Percentiles rank a stretch among this genome's conserved stretches.
Evolutionary conservation across 306 rosid genomes (phyloP).

Genomic region (Cucumis cinereus): DNA sequence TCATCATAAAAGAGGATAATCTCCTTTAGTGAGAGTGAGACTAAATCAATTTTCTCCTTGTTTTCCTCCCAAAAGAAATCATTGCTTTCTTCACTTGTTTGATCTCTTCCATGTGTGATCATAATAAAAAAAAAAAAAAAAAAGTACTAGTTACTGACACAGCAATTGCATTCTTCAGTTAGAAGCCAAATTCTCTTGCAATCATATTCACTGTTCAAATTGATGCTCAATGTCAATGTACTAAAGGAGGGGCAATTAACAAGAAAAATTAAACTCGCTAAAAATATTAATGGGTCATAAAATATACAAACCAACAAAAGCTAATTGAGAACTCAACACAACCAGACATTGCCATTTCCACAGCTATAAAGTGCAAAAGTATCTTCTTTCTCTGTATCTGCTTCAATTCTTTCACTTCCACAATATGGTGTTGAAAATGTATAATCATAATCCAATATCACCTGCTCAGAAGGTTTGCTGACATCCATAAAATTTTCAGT

Average conservation of each 20-base stretch:
- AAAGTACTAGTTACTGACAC: slow-evolving; percentile 2
- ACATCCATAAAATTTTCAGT: slow-evolving; percentile 27
- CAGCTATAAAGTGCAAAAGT: neutral
- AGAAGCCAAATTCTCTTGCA: neutral
- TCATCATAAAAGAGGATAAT: slow-evolving; percentile 95
- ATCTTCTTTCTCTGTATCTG: slow-evolving; percentile 38
- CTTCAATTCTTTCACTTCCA: slow-evolving; percentile 63
- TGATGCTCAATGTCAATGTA: neutral
- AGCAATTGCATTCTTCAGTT: neutral
- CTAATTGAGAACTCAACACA: neutral
- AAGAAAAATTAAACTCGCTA: neutral
- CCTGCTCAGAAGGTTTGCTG: slow-evolving; percentile 85
- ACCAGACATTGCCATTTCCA: neutral
- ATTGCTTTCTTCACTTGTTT: slow-evolving; percentile 24
- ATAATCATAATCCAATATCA: slow-evolving; percentile 85
- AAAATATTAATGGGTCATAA: neutral
- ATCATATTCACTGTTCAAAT: neutral
- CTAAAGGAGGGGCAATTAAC: neutral
- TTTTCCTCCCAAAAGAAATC: slow-evolving; percentile 70
- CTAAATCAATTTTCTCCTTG: slow-evolving; percentile 62
- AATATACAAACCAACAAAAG: neutral
- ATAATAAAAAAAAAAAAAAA: neutral
- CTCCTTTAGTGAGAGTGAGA: slow-evolving; percentile 74
- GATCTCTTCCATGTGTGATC: slow-evolving; percentile 27
- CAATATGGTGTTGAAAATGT: slow-evolving; percentile 85